Evolutionary conservation across 2,329 filamentous ascomycete genomes (phyloP).

Genomic region (Calonectria hongkongensis): DNA sequence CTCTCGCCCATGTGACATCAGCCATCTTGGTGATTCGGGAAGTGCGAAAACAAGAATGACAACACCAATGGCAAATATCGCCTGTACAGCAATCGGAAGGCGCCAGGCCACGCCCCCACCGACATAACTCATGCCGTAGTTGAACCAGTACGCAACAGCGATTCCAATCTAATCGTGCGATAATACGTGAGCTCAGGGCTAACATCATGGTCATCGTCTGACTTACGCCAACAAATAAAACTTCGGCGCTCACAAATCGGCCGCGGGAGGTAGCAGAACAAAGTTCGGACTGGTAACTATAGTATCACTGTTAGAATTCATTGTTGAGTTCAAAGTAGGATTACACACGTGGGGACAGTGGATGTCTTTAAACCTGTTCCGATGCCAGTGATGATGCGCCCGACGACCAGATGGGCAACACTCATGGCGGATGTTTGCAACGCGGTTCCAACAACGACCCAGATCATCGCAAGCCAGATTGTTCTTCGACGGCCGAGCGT

Average conservation of each 20-base stretch:
- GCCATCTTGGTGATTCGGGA: not conserved
- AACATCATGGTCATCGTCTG: too few relatives aligned
- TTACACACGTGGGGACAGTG: not conserved
- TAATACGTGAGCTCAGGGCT: too few relatives aligned
- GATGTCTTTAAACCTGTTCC: not conserved
- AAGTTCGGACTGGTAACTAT: slow-evolving; percentile 4
- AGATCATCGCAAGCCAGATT: slow-evolving; percentile 3
- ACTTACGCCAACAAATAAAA: slow-evolving; percentile 9
- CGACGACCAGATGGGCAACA: not conserved
- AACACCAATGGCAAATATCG: not conserved
- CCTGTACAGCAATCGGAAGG: not conserved
- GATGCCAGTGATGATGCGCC: slow-evolving; percentile 2
- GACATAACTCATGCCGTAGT: slow-evolving; percentile 8
- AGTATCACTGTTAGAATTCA: too few relatives aligned
- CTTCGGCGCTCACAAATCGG: not conserved
- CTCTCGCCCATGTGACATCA: not conserved
- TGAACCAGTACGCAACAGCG: not conserved
- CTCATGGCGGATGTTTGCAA: not conserved
- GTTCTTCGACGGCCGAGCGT: not conserved
- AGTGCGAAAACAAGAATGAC: not conserved
- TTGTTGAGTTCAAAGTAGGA: not conserved
- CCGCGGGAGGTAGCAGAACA: not conserved
- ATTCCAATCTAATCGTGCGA: not conserved
- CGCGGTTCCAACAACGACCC: not conserved
- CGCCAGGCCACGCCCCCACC: not conserved